Conservation (phyloP, 2,329 filamentous ascomycete species). For the Akanthomyces muscarius region DNA sequence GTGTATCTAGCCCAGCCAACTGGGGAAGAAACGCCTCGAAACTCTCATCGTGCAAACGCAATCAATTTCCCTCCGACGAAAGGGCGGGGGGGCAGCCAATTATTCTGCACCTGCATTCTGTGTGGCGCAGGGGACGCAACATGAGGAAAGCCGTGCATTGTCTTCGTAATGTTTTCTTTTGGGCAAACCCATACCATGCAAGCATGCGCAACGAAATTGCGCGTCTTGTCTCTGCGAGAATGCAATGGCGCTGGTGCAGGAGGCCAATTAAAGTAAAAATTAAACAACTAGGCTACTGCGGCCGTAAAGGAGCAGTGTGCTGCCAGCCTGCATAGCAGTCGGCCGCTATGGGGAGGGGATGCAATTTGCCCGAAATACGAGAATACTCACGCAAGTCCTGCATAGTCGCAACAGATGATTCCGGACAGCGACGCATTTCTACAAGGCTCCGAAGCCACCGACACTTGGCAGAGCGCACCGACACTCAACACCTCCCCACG, state of each 20-base stretch:
- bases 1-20: neutral
- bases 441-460: constrained; percentile 2
- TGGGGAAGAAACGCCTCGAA: neutral
- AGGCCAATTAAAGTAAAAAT: neutral
- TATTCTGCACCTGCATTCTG: neutral
- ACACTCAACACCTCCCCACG: neutral
- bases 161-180: neutral
- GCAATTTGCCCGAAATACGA: neutral
- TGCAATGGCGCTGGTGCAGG: too few species aligned
- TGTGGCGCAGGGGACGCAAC: neutral
- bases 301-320: neutral
- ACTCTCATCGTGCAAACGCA: too few species aligned
- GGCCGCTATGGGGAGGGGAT: neutral
- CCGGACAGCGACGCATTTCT: neutral
- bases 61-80: neutral
- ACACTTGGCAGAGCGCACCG: constrained; percentile 1
- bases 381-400: too few species aligned
- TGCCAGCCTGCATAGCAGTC: neutral
- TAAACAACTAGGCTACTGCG: neutral
- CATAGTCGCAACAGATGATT: neutral
- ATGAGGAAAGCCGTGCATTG: neutral
- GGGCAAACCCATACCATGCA: neutral
- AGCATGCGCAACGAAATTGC: neutral
- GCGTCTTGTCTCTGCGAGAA: neutral
- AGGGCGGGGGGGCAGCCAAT: too few species aligned